phyloP scores from a whole-genome alignment of 208 protist species.

The Trypanosomatidae sp. region DNA sequence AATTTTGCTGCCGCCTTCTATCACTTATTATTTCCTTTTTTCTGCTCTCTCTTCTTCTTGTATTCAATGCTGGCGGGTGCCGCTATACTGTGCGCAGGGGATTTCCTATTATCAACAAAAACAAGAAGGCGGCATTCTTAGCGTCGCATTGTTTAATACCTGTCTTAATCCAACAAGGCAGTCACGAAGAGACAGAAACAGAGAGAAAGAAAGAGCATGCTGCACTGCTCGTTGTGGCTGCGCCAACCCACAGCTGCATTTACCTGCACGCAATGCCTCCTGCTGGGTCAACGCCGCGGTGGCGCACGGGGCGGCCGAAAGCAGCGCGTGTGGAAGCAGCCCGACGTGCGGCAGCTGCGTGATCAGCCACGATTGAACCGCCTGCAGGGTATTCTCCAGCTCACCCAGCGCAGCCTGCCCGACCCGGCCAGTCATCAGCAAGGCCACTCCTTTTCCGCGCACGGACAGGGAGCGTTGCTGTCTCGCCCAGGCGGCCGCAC shows the following conservation, averaged over 20 bases:
- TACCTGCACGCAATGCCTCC: neutral
- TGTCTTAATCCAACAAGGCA: too few species aligned
- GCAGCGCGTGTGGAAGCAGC: slow-evolving; percentile 20
- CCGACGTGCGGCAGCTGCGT: slow-evolving; percentile 15
- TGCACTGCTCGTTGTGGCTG: slow-evolving; percentile 21
- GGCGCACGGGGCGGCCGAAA: neutral
- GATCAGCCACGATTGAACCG: slow-evolving; percentile 27
- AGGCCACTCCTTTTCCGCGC: slow-evolving; percentile 31
- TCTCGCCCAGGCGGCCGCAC: slow-evolving; percentile 50
- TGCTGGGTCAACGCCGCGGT: too few species aligned
- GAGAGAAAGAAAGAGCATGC: neutral
- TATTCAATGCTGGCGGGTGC: too few species aligned
- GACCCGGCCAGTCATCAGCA: slow-evolving; percentile 32
- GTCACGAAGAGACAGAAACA: too few species aligned
- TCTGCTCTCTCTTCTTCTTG: too few species aligned
- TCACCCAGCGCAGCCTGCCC: slow-evolving; percentile 33
- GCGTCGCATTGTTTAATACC: too few species aligned
- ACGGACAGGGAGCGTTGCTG: slow-evolving; percentile 41
- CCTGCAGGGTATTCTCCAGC: slow-evolving; percentile 35
- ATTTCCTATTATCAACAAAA: too few species aligned
- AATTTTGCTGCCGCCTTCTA: too few species aligned
- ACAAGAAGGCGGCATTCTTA: too few species aligned
- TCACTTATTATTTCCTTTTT: too few species aligned
- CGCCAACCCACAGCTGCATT: slow-evolving; percentile 2
- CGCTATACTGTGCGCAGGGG: too few species aligned